Evolutionary conservation across 306 rosid species (phyloP).

Genomic region (Crataegus laevigata): DNA sequence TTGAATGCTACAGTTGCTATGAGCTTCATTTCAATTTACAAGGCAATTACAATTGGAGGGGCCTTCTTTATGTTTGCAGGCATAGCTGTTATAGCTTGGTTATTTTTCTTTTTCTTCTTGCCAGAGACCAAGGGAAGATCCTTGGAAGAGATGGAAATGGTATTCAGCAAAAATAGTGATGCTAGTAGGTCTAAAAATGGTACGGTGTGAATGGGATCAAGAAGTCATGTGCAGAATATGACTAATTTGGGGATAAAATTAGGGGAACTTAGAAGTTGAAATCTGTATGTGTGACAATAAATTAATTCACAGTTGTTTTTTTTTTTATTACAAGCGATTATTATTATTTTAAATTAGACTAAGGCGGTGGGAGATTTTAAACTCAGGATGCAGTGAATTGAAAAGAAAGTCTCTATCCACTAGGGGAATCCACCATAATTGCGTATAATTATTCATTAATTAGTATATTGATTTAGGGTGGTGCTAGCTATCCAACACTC

Average conservation of each 20-base stretch:
- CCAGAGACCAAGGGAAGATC: conserved; percentile 81
- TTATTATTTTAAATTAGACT: not conserved
- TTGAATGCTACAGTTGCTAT: conserved; percentile 59
- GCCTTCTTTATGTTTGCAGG: conserved; percentile 67
- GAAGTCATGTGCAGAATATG: not conserved
- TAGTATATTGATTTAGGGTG: no score
- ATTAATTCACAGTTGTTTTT: no score
- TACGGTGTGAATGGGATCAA: not conserved
- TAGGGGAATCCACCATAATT: not conserved
- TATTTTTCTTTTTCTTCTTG: conserved; percentile 51
- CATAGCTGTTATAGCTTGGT: conserved; percentile 47
- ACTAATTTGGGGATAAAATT: not conserved
- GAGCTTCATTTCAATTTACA: conserved; percentile 52
- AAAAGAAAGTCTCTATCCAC: not conserved
- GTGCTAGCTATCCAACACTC: no score
- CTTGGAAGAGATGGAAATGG: conserved; percentile 67
- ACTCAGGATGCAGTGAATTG: no score
- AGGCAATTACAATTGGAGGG: conserved; percentile 75
- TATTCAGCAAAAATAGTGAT: conserved; percentile 27
- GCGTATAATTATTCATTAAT: not conserved
- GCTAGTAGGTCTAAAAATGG: not conserved
- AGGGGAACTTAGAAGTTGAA: not conserved
- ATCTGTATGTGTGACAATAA: not conserved
- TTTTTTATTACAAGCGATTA: no score
- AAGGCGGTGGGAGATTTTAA: not conserved